A percentile compares a stretch with the other conserved stretches of the same genome.
Evolutionary conservation across 345 rosid species (phyloP).

Genomic region (thale cress (Arabidopsis thaliana)): DNA sequence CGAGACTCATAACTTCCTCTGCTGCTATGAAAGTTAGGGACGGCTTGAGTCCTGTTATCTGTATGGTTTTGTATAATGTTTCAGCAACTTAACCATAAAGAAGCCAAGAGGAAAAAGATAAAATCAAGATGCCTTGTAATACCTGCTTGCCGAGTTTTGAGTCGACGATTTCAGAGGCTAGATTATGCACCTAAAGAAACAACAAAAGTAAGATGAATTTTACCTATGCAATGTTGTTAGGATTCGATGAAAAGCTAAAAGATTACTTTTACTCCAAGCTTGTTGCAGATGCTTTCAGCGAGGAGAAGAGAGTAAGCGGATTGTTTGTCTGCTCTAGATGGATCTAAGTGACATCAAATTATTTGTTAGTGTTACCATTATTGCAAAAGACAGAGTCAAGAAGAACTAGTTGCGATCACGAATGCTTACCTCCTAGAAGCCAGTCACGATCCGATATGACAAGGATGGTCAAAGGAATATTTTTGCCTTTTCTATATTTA

Average conservation of each 20-base stretch:
- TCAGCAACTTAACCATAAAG: neutral
- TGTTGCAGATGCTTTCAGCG: conserved; percentile 86
- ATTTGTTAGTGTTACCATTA: conserved; percentile 10
- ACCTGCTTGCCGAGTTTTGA: conserved; percentile 96
- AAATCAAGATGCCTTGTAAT: conserved; percentile 22
- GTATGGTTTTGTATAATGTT: conserved; percentile 35
- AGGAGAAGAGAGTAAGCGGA: conserved; percentile 90
- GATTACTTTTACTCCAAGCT: conserved; percentile 78
- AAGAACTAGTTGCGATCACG: conserved; percentile 7
- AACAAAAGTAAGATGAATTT: conserved; percentile 18
- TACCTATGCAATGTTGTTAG: conserved; percentile 20
- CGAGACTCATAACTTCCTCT: conserved; percentile 97
- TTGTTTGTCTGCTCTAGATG: conserved; percentile 90
- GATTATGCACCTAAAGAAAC: conserved; percentile 75
- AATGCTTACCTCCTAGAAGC: conserved; percentile 79
- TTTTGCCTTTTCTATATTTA: conserved; percentile 55
- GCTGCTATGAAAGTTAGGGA: conserved; percentile 85
- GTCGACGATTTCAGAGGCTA: conserved; percentile 92
- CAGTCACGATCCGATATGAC: conserved; percentile 87
- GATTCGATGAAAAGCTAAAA: conserved; percentile 6
- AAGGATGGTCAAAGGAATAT: conserved; percentile 73
- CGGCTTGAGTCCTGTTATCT: conserved; percentile 87
- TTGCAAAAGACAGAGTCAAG: conserved; percentile 11
- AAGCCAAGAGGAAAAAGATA: conserved; percentile 14
- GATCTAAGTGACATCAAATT: conserved; percentile 59